Percentiles rank a stretch among this genome's conserved stretches.
Evolutionary conservation across 2,329 filamentous ascomycete species (phyloP).

Genomic region (Triangularia verruculosa): DNA sequence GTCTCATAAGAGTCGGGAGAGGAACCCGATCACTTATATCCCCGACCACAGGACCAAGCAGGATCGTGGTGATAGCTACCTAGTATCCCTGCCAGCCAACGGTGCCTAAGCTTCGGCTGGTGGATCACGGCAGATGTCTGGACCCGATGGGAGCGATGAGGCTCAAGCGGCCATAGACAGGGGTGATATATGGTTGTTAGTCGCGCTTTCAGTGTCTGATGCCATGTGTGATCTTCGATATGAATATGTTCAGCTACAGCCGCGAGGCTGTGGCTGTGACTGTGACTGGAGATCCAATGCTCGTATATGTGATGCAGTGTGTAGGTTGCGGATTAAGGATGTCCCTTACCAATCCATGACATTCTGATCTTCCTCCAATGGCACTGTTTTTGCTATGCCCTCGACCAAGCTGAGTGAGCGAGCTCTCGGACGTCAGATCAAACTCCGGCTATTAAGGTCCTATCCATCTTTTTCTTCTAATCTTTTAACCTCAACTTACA

Average conservation of each 20-base stretch:
- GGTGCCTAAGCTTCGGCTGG: slow-evolving; percentile 9
- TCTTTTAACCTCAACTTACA: background rate
- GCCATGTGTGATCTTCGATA: background rate
- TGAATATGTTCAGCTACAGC: too few relatives aligned
- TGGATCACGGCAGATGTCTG: slow-evolving; percentile 19
- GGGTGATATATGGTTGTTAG: background rate
- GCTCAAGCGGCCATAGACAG: slow-evolving; percentile 14
- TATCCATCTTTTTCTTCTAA: background rate
- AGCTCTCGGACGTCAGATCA: slow-evolving; percentile 11
- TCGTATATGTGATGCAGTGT: background rate
- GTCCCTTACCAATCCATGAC: slow-evolving; percentile 6
- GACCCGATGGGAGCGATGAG: slow-evolving; percentile 7
- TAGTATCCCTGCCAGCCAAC: background rate
- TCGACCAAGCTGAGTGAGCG: background rate
- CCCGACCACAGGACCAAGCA: background rate
- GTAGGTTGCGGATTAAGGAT: background rate
- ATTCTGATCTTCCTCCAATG: background rate
- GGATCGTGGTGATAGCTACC: background rate
- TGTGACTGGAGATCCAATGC: background rate
- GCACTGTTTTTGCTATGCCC: slow-evolving; percentile 2
- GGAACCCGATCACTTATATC: slow-evolving; percentile 1
- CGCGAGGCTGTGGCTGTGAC: background rate
- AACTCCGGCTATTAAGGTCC: background rate
- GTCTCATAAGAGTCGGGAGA: background rate
- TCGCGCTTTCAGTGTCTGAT: background rate